Percentiles rank a stretch among this genome's conserved stretches.
Evolutionary conservation across 306 rosid species (phyloP).

Genomic region (Malus orientalis): DNA sequence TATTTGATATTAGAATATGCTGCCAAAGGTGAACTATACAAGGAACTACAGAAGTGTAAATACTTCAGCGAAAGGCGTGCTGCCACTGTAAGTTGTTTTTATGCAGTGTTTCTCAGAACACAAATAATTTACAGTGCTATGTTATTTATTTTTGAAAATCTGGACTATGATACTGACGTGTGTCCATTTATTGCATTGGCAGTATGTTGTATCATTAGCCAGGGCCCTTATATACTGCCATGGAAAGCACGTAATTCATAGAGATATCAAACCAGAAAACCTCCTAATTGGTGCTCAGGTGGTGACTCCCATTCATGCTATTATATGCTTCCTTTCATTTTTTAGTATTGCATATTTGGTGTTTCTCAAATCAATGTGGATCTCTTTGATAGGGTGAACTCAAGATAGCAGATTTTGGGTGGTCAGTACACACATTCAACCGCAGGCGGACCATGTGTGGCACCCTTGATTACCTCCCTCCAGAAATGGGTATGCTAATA

Average conservation of each 20-base stretch:
- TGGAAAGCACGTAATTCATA: slow-evolving; percentile 96
- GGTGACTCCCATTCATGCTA: slow-evolving; percentile 14
- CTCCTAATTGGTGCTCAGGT: slow-evolving; percentile 96
- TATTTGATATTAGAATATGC: slow-evolving; percentile 95
- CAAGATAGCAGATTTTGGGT: slow-evolving; percentile 97
- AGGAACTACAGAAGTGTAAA: slow-evolving; percentile 90
- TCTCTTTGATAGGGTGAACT: slow-evolving; percentile 70
- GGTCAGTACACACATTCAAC: slow-evolving; percentile 98
- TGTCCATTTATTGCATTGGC: slow-evolving; percentile 17
- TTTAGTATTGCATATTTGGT: background rate
- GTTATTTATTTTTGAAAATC: background rate
- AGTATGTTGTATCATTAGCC: slow-evolving; percentile 95
- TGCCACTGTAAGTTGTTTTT: slow-evolving; percentile 70
- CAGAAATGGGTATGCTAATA: slow-evolving; percentile 84
- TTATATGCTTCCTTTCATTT: slow-evolving; percentile 5
- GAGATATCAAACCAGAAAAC: slow-evolving; percentile 98
- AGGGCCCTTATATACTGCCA: slow-evolving; percentile 98
- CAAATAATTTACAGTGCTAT: background rate
- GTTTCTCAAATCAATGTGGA: slow-evolving; percentile 13
- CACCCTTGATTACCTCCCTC: slow-evolving; percentile 95
- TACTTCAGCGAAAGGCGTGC: slow-evolving; percentile 98
- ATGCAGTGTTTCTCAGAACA: background rate
- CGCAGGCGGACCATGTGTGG: slow-evolving; percentile 99
- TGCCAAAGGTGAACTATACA: slow-evolving; percentile 96
- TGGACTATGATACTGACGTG: background rate